Evolutionary conservation across 139 green algal species (phyloP).

Genomic region (Chlorella sorokiniana): DNA sequence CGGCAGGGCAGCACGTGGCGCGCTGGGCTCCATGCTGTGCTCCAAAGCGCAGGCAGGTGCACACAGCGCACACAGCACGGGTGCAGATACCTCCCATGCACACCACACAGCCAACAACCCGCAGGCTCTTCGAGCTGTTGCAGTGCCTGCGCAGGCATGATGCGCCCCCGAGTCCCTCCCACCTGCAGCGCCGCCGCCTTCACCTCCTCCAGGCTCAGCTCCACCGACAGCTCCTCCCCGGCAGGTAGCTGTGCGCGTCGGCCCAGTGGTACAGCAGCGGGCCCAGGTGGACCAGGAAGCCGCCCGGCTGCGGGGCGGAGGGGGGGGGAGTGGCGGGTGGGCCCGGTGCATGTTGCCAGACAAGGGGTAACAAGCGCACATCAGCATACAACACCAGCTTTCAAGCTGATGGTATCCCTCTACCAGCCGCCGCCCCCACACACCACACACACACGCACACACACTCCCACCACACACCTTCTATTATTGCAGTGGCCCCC

Average conservation of each 20-base stretch:
- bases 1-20: not conserved
- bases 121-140: not conserved
- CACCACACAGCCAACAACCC: no score
- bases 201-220: constrained; percentile 79
- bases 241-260: constrained; percentile 44
- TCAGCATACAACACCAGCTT: no score
- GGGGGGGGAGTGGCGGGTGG: not conserved
- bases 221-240: constrained; percentile 68
- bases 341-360: not conserved
- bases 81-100: no score
- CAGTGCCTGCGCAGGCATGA: not conserved
- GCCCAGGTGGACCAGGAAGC: constrained; percentile 91
- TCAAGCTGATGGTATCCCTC: no score
- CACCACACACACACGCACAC: no score
- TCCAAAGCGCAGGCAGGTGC: no score
- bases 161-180: constrained; percentile 14
- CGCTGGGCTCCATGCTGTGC: no score
- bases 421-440: no score
- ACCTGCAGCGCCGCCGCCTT: constrained; percentile 54
- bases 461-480: no score
- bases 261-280: constrained; percentile 97
- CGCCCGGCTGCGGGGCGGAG: constrained; percentile 55
- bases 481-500: no score
- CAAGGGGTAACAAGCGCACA: not conserved
- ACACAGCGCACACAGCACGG: no score